Evolutionary conservation across 495 filamentous ascomycete genomes (phyloP), one percentile per base, ranked within the genome.

Genomic region (Jackrogersella minutella): DNA sequence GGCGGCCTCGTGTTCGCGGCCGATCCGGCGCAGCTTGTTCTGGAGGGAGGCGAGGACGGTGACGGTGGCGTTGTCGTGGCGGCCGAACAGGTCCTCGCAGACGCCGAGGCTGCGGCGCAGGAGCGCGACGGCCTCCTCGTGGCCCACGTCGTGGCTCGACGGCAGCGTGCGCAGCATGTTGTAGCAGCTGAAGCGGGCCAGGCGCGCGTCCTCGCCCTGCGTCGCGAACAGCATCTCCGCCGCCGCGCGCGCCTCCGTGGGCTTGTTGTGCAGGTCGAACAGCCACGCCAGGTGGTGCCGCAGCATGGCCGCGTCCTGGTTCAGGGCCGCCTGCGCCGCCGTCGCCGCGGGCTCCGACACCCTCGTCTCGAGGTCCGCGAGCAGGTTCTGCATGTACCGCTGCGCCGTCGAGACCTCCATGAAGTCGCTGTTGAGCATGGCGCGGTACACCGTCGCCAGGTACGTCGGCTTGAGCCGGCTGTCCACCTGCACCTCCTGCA

Each of bases 351-450:
- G n/a, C n/a, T n/a, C n/a, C 24, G 51, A 17, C 30, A 17, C 16
- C 31, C 16, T 36, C 5, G n/a, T 8, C 17, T 63, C 39, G 2
- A 68, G 54, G 40, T 59, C 54, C 0, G 40, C 26, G 24, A 68
- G 54, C 0, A 68, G 46, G 2, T 22, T 19, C 37, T 58, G n/a
- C 65, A 68, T 62, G 33, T 53, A 36, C 17, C 16, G 22, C 39
- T 31, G 52, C 44, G 65, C 54, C 5, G 47, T 49, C n/a, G 31
- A 6, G 26, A 16, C n/a, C 6, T 47, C 58, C 16, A 68, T 68
- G 54, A 68, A 68, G 22, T 55, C 11, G 49, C 54, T 68, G 49
- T 68, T 68, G 40, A 68, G 58, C 65, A 68, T 68, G 30, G 54
- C 65, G 9, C 65, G 65, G 54, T 68, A 68, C 28, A 68, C 31